Evolutionary conservation across 1,284 basidiomycete species (phyloP).

Genomic region (Meira miltonrushii): DNA sequence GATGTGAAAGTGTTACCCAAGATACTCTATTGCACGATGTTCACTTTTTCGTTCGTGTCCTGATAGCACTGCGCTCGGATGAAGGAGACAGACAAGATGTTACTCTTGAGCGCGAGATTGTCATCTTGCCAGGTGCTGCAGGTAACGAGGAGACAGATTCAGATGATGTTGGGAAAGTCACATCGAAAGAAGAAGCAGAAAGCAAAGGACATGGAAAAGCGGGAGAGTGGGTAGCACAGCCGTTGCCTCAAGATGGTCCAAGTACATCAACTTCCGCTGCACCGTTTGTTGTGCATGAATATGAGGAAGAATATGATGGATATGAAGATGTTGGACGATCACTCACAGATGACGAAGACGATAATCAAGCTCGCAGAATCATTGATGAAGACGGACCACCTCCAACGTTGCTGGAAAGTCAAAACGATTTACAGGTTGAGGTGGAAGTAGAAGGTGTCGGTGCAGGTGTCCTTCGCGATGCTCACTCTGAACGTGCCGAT

Average conservation of each 20-base stretch:
- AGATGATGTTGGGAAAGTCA: neutral
- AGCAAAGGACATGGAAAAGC: neutral
- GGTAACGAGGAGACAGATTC: conserved; percentile 14
- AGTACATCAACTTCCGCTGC: conserved; percentile 1
- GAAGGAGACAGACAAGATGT: conserved; percentile 32
- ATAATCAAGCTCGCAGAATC: neutral
- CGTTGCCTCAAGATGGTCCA: neutral
- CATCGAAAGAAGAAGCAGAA: conserved; percentile 4
- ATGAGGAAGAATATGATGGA: conserved; percentile 23
- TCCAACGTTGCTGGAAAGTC: conserved; percentile 33
- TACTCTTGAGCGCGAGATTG: conserved; percentile 23
- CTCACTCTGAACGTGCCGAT: too few species aligned
- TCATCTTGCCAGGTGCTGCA: conserved; percentile 42
- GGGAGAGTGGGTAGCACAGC: neutral
- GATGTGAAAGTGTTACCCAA: conserved; percentile 48
- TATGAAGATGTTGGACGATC: conserved; percentile 19
- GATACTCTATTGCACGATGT: conserved; percentile 47
- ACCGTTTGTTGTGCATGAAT: conserved; percentile 6
- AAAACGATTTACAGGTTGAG: conserved; percentile 39
- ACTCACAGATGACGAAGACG: conserved; percentile 5
- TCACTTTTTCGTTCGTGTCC: conserved; percentile 40
- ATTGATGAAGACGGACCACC: conserved; percentile 23
- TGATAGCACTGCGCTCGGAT: conserved; percentile 25
- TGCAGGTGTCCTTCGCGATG: conserved; percentile 26
- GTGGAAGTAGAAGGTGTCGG: conserved; percentile 45